Evolutionary conservation across 1,284 basidiomycete species (phyloP), one percentile per base, ranked within the genome.

Genomic region (Apiotrichum sp.): DNA sequence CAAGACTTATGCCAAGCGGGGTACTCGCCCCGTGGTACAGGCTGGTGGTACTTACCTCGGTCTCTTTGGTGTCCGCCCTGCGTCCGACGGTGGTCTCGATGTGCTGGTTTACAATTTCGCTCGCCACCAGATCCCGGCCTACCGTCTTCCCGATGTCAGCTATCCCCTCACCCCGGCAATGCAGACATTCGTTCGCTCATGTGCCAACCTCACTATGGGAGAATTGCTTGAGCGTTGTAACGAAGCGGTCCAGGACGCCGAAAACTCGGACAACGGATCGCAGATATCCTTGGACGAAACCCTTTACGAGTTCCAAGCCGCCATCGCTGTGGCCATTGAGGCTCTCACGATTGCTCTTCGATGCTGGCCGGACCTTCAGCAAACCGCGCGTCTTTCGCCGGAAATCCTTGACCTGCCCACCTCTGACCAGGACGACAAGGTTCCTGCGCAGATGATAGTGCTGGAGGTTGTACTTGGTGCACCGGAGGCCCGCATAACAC

Each of bases 91-190:
- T 13, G 73, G 71, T 8, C 66, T 78, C 46, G 79, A 80, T 54
- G 77, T 78, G 16, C 67, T 80, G 4, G 78, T 79, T 11, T 80
- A 80, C 73, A 77, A 78, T 65, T 80, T 80, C 68, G 79, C 79
- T 34, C 74, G 78, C 31, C 79, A 80, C 60, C 79, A 80, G 66
- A 79, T 80, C 58, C 79, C 79, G 3, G 78, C 79, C 3, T 80
- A 79, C 66, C 75, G 79, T 32, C 71, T 80, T 9, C 79, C 79
- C 0, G 78, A 80, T 55, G 78, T 80, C 29, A 58, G 66, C 32
- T 72, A 67, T 58, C 74, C 74, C 14, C 66, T 80, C 16, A 72
- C 74, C 2, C 62, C 71, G 2, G 66, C 72, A 44, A 78, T 79
- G 73, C 69, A 69, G 32, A 66, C 65, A 1, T 80, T 77, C 68